These are phyloP conservation scores for Phycomyces blakesleeanus DNA, from an alignment of 192 early-diverging fungal genomes.

Conservation along the genomic window DNA sequence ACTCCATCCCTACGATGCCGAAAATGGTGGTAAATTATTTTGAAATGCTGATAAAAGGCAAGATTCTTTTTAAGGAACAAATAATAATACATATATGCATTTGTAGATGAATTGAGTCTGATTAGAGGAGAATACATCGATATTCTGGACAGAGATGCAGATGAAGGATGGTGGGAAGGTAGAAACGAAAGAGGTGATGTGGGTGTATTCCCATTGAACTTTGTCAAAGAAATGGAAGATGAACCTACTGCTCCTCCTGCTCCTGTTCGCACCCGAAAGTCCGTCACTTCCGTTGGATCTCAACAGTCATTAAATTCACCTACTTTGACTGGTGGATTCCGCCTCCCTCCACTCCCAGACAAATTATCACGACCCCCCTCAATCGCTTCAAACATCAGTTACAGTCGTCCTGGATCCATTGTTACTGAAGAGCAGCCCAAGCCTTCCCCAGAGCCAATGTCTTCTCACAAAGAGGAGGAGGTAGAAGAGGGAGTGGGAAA, in stretches of 20 bases:
- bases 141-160: slow-evolving; percentile 43
- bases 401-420: neutral
- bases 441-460: too few relatives aligned
- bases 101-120: slow-evolving; percentile 48
- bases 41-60: neutral
- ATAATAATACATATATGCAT: neutral
- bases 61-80: too few relatives aligned
- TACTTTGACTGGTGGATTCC: neutral
- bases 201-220: slow-evolving; percentile 51
- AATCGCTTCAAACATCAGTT: neutral
- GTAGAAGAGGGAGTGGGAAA: too few relatives aligned
- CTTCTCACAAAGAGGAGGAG: too few relatives aligned
- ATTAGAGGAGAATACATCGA: slow-evolving; percentile 38
- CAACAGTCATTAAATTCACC: neutral
- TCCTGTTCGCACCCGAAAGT: slow-evolving; percentile 18
- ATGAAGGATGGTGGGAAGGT: slow-evolving; percentile 56
- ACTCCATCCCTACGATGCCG: slow-evolving; percentile 43
- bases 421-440: neutral
- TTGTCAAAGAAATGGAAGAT: slow-evolving; percentile 44
- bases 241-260: slow-evolving; percentile 10
- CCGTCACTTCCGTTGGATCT: slow-evolving; percentile 4
- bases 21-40: slow-evolving; percentile 38
- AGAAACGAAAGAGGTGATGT: slow-evolving; percentile 42
- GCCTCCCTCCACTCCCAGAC: slow-evolving; percentile 1
- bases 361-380: neutral